phyloP scores from a whole-genome alignment of 2,329 filamentous ascomycete genomes.

The Exophiala alcalophila region DNA sequence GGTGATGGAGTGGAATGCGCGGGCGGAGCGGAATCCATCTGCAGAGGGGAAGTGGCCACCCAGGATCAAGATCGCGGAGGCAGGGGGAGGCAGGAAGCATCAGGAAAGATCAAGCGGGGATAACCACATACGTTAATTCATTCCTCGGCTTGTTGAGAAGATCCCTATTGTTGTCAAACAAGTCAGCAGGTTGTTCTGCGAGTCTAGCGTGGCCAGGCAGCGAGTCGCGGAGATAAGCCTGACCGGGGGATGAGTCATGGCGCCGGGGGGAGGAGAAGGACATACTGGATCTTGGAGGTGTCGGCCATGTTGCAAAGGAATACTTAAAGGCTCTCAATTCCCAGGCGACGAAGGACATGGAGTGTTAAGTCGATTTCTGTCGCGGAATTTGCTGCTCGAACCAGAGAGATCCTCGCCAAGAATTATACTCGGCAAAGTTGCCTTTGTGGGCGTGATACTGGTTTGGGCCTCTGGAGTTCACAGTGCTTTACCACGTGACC shows the following conservation, averaged over 20 bases:
- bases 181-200: slow-evolving; percentile 14
- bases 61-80: too few relatives aligned
- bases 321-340: slow-evolving; percentile 28
- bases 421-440: slow-evolving; percentile 18
- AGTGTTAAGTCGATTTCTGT: slow-evolving; percentile 11
- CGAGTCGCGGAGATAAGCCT: slow-evolving; percentile 16
- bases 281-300: slow-evolving; percentile 67
- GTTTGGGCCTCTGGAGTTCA: too few relatives aligned
- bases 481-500: too few relatives aligned
- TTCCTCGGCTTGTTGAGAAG: slow-evolving; percentile 82
- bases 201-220: slow-evolving; percentile 8
- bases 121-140: slow-evolving; percentile 76
- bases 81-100: slow-evolving; percentile 16
- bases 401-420: too few relatives aligned
- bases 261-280: slow-evolving; percentile 26
- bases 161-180: slow-evolving; percentile 58
- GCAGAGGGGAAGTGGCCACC: slow-evolving; percentile 10
- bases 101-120: slow-evolving; percentile 23
- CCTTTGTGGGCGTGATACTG: neutral
- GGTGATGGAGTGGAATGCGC: slow-evolving; percentile 14
- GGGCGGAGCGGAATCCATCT: slow-evolving; percentile 29
- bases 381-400: slow-evolving; percentile 9
- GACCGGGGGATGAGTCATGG: slow-evolving; percentile 27
- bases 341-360: slow-evolving; percentile 14
- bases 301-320: slow-evolving; percentile 55